Conservation (phyloP, 2,329 filamentous ascomycete genomes). For the Colletotrichum sp. region DNA sequence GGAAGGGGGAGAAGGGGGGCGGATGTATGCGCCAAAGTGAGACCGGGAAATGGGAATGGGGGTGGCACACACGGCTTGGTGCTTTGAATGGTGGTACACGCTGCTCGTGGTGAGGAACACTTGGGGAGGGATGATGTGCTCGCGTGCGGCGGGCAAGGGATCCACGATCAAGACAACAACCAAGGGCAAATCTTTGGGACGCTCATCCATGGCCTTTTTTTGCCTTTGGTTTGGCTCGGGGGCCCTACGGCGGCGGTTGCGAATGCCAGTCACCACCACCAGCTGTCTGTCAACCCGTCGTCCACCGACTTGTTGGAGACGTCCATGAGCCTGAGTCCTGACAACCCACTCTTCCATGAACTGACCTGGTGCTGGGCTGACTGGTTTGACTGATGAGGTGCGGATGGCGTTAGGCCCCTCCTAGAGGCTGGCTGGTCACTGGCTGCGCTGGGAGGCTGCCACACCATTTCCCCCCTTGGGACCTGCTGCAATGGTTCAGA, state of each 20-base stretch:
- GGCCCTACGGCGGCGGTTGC: background rate
- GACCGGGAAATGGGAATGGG: slow-evolving; percentile 10
- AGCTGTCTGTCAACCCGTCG: background rate
- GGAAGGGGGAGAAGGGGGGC: background rate
- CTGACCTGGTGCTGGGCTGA: background rate
- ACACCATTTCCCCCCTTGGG: background rate
- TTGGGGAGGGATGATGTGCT: slow-evolving; percentile 14
- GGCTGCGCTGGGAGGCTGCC: slow-evolving; percentile 7
- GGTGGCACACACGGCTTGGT: background rate
- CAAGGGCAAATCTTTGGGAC: background rate
- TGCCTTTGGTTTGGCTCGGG: background rate
- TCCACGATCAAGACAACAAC: slow-evolving; percentile 6
- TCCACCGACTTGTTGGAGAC: background rate
- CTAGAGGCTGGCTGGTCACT: background rate
- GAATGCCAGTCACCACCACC: background rate
- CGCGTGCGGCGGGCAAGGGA: slow-evolving; percentile 17
- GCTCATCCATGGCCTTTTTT: slow-evolving; percentile 1
- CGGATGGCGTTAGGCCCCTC: slow-evolving; percentile 9
- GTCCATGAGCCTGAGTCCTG: background rate
- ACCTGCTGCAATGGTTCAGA: slow-evolving; percentile 9
- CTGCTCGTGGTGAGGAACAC: background rate
- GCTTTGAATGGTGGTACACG: background rate
- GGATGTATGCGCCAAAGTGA: slow-evolving; percentile 8
- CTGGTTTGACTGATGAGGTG: slow-evolving; percentile 7
- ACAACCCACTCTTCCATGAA: slow-evolving; percentile 12